A percentile compares a stretch with the other conserved stretches of the same genome.
Evolutionary conservation across 306 rosid genomes (phyloP).

Genomic region (Acmispon strigosus): DNA sequence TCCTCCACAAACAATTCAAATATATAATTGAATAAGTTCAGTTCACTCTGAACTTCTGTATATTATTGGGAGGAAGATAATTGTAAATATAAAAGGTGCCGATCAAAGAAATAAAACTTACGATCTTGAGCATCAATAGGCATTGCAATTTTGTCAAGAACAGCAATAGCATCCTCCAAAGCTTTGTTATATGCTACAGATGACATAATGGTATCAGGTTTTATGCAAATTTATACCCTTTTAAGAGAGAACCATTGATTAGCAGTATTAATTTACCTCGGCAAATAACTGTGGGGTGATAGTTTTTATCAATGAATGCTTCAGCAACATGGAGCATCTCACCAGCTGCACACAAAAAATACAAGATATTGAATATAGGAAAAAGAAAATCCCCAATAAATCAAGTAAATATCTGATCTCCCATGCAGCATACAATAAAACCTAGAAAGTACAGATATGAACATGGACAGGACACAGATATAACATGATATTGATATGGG

Average conservation of each 20-base stretch:
- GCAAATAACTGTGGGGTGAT: constrained; percentile 94
- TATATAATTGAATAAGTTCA: not conserved
- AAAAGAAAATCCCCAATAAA: not conserved
- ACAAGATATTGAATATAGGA: not conserved
- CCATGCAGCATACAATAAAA: not conserved
- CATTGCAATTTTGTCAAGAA: constrained; percentile 93
- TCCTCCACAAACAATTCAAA: not conserved
- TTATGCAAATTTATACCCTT: not conserved
- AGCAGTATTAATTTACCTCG: constrained; percentile 52
- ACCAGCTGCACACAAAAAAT: constrained; percentile 59
- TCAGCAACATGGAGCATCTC: constrained; percentile 99
- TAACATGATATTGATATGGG: no score
- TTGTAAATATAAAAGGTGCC: not conserved
- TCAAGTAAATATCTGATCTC: not conserved
- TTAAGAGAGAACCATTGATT: not conserved
- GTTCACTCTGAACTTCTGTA: not conserved
- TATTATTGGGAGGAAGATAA: not conserved
- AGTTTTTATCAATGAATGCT: constrained; percentile 79
- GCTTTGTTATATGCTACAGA: constrained; percentile 88
- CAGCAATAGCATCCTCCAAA: constrained; percentile 89
- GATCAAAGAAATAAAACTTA: constrained; percentile 38
- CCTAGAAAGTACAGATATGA: no score
- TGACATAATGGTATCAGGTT: constrained; percentile 11
- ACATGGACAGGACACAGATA: no score
- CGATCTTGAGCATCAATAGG: constrained; percentile 73